Evolutionary conservation across 2,329 filamentous ascomycete species (phyloP).

Genomic region (Aureobasidium sp.): DNA sequence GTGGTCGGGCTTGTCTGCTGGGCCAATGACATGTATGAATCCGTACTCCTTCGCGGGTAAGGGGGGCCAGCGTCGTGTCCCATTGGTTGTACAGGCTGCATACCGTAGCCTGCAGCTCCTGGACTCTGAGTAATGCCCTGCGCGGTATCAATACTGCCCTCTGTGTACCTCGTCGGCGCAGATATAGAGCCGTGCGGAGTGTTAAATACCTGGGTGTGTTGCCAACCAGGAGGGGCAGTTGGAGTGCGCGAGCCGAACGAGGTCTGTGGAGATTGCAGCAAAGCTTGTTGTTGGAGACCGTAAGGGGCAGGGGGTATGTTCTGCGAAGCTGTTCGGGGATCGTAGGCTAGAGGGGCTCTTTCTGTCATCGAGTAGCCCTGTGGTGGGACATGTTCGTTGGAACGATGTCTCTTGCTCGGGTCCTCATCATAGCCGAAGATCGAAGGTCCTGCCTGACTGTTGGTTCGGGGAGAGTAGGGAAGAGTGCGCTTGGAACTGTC

Average conservation of each 20-base stretch:
- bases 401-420: background rate
- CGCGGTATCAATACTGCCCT: background rate
- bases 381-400: background rate
- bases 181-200: background rate
- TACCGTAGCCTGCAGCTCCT: background rate
- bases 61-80: background rate
- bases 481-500: conserved; percentile 2
- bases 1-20: conserved; percentile 6
- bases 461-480: background rate
- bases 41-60: background rate
- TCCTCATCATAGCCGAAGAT: background rate
- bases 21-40: background rate
- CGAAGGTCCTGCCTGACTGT: background rate
- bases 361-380: background rate
- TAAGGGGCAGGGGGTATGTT: background rate
- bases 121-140: background rate
- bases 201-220: background rate
- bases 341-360: background rate
- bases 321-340: background rate
- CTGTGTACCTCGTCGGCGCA: background rate
- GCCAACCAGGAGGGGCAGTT: background rate
- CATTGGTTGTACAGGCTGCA: background rate
- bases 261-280: background rate
- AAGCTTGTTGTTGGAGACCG: background rate
- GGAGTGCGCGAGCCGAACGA: background rate